Evolutionary conservation across 1,139 yeast genomes (phyloP).

Genomic region (Magnusiomyces tetraspermus): DNA sequence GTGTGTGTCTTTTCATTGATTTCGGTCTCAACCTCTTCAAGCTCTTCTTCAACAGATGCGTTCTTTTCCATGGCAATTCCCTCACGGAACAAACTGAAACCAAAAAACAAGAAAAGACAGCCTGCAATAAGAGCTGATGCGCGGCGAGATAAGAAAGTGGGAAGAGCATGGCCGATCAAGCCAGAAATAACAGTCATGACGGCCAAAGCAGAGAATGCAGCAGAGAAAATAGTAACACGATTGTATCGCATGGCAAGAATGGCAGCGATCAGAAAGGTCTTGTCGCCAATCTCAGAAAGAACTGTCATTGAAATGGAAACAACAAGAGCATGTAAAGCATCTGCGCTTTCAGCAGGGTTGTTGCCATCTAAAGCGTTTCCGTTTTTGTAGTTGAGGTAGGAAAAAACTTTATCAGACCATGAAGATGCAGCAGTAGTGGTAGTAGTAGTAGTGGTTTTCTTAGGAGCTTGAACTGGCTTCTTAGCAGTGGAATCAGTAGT

Average conservation of each 20-base stretch:
- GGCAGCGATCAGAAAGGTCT: slow-evolving; percentile 93
- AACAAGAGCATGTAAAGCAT: slow-evolving; percentile 26
- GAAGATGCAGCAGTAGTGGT: neutral
- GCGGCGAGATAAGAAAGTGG: slow-evolving; percentile 69
- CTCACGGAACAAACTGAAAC: slow-evolving; percentile 64
- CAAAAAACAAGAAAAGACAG: slow-evolving; percentile 70
- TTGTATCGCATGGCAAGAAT: slow-evolving; percentile 96
- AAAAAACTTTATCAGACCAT: neutral
- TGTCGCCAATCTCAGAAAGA: slow-evolving; percentile 92
- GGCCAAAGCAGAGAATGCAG: slow-evolving; percentile 79
- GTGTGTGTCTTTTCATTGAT: slow-evolving; percentile 50
- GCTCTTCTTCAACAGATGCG: slow-evolving; percentile 84
- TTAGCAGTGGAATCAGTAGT: too few relatives aligned
- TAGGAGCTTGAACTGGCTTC: too few relatives aligned
- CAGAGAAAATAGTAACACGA: slow-evolving; percentile 68
- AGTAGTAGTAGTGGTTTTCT: too few relatives aligned
- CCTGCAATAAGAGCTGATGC: slow-evolving; percentile 79
- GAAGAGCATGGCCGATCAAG: slow-evolving; percentile 83
- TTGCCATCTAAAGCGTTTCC: neutral
- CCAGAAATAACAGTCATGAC: slow-evolving; percentile 91
- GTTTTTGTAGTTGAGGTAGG: neutral
- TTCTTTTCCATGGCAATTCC: slow-evolving; percentile 74
- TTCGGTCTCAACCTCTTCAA: slow-evolving; percentile 96
- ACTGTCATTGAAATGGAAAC: slow-evolving; percentile 57
- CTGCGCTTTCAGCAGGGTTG: slow-evolving; percentile 4